phyloP scores from a whole-genome alignment of 139 green algal species.

The Closterium sp. region DNA sequence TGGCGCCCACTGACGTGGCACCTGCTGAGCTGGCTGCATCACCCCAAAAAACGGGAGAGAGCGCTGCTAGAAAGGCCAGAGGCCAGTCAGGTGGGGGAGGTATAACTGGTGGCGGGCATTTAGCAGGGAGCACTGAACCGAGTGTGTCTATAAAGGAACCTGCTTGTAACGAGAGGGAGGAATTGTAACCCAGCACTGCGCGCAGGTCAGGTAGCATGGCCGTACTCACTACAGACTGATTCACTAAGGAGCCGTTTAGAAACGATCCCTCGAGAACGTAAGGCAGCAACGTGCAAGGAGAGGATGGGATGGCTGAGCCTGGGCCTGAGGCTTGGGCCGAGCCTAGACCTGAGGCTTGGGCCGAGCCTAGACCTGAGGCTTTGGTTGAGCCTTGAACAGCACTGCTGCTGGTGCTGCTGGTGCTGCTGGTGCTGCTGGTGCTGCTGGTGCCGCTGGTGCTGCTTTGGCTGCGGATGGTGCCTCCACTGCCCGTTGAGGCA shows the following conservation, averaged over 20 bases:
- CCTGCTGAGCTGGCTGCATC: background rate
- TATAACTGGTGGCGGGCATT: background rate
- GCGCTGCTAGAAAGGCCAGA: background rate
- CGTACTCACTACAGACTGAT: background rate
- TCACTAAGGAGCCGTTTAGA: background rate
- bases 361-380: background rate
- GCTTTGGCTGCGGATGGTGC: background rate
- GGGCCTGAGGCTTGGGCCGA: background rate
- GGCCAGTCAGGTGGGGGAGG: background rate
- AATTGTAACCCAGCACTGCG: background rate
- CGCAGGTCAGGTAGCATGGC: background rate
- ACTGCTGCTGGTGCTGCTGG: too few species aligned
- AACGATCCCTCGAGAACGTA: background rate
- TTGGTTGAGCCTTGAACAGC: too few species aligned
- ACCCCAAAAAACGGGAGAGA: background rate
- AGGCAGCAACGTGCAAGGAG: background rate
- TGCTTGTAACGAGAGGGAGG: background rate
- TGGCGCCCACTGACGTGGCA: background rate
- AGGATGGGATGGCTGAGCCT: background rate
- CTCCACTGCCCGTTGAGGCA: background rate
- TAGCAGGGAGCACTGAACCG: background rate
- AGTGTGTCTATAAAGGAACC: background rate
- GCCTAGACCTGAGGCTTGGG: background rate
- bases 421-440: too few species aligned
- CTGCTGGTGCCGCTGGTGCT: too few species aligned